These are phyloP conservation scores for Ascoidea rubescens DNA, from an alignment of 805 yeast genomes.

Conservation along the genomic window DNA sequence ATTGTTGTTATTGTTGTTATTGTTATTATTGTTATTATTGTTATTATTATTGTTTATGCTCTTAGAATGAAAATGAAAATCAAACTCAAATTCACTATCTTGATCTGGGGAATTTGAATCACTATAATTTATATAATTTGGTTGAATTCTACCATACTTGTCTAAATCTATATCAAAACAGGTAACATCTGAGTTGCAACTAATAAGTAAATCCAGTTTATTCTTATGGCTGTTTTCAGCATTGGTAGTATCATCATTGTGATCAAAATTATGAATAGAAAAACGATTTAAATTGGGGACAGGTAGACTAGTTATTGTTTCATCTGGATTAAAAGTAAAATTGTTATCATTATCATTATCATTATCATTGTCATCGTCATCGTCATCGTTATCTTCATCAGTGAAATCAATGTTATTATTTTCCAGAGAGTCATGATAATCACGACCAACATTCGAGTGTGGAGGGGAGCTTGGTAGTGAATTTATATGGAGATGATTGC, in stretches of 20 bases:
- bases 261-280: background rate
- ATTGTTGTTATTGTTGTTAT: too few species aligned
- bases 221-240: background rate
- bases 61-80: too few species aligned
- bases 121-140: background rate
- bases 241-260: background rate
- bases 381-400: background rate
- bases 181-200: background rate
- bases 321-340: conserved; percentile 1
- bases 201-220: background rate
- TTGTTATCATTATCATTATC: background rate
- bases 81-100: too few species aligned
- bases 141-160: background rate
- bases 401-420: background rate
- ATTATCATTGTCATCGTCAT: conserved; percentile 2
- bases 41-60: too few species aligned
- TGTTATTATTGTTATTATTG: too few species aligned
- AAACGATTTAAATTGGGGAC: background rate
- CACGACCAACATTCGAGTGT: too few species aligned
- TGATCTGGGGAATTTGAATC: background rate
- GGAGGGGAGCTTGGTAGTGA: background rate
- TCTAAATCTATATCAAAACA: background rate
- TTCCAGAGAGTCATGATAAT: too few species aligned
- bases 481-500: too few species aligned
- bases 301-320: background rate